Conservation (phyloP, 75 land plant genomes). For the Cryptomeria japonica region DNA sequence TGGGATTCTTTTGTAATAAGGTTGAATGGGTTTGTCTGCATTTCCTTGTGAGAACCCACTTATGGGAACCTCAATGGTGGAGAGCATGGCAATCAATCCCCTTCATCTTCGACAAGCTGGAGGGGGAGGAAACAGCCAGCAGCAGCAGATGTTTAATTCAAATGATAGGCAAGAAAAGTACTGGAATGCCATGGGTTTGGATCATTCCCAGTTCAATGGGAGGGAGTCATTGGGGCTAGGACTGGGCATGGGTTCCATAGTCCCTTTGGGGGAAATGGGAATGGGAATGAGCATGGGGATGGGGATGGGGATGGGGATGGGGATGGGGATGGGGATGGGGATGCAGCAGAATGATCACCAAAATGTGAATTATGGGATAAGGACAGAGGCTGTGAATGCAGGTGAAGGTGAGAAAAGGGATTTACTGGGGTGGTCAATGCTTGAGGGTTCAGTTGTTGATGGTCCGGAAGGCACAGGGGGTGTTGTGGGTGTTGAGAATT, state of each 20-base stretch:
- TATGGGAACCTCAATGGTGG: constrained; percentile 5
- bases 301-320: neutral
- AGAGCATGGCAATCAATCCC: constrained; percentile 10
- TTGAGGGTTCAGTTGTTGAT: neutral
- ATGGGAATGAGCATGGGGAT: neutral
- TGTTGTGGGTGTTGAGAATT: constrained; percentile 9
- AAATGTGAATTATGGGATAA: neutral
- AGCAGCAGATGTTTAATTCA: neutral
- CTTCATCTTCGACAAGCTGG: neutral
- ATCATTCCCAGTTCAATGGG: constrained; percentile 5
- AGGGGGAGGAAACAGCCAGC: neutral
- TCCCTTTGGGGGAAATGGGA: neutral
- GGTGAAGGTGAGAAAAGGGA: neutral
- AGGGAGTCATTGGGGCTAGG: neutral
- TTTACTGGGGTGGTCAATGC: neutral
- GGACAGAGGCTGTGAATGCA: neutral
- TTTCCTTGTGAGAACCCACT: constrained; percentile 7
- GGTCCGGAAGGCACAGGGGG: neutral
- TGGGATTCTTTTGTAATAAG: neutral
- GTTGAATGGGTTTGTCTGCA: constrained; percentile 6
- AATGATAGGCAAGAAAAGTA: constrained; percentile 3
- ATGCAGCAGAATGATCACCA: constrained; percentile 7
- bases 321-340: constrained; percentile 4
- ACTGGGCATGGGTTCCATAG: neutral
- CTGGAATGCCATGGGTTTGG: constrained; percentile 5